phyloP scores from a whole-genome alignment of 2,329 filamentous ascomycete genomes.

The Chrysosporium queenslandicum region DNA sequence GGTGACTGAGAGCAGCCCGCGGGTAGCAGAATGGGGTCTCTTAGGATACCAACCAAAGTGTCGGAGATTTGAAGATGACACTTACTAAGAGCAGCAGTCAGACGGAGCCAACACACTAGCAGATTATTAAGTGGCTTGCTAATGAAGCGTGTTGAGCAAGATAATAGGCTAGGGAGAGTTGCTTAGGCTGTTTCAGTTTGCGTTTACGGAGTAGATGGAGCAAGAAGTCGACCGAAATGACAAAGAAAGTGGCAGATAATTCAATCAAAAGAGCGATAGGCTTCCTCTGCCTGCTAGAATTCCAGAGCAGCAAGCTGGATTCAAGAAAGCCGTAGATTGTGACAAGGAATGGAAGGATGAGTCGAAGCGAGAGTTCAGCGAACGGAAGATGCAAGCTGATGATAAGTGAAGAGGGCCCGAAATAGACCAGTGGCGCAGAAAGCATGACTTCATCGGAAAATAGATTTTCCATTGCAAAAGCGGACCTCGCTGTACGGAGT shows the following conservation, averaged over 20 bases:
- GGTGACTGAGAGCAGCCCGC: too few species aligned
- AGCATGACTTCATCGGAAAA: slow-evolving; percentile 8
- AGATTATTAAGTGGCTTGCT: not conserved
- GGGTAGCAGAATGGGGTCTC: too few species aligned
- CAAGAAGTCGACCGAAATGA: not conserved
- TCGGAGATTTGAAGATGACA: not conserved
- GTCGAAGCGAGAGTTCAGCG: not conserved
- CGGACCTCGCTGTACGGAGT: too few species aligned
- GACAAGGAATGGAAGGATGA: too few species aligned
- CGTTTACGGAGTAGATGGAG: not conserved
- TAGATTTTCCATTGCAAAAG: not conserved
- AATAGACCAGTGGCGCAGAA: not conserved
- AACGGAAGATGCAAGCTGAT: not conserved
- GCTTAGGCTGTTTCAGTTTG: slow-evolving; percentile 4
- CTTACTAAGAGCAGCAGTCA: slow-evolving; percentile 5
- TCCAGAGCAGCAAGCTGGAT: not conserved
- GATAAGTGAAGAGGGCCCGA: not conserved
- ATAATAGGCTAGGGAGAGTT: not conserved
- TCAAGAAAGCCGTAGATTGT: not conserved
- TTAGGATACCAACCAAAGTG: too few species aligned
- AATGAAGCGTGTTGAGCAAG: not conserved
- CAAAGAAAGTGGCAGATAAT: not conserved
- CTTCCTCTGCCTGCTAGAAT: not conserved
- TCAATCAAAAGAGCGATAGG: not conserved
- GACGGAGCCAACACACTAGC: not conserved